These are phyloP conservation scores for Ogataea trehalophila DNA, from an alignment of 805 yeast species.

Conservation along the genomic window DNA sequence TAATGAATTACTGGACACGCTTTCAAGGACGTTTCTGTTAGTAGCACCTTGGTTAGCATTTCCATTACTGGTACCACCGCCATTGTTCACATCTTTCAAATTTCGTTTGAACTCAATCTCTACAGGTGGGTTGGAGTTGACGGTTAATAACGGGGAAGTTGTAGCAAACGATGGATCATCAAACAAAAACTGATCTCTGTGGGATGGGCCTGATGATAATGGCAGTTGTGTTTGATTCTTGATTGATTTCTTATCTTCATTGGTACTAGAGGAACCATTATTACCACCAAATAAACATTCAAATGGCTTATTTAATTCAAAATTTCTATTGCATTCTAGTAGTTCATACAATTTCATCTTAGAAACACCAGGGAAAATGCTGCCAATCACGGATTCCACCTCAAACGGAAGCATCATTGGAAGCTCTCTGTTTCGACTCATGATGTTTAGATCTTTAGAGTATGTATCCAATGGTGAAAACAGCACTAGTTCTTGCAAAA, in stretches of 20 bases:
- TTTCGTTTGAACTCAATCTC: slow-evolving; percentile 12
- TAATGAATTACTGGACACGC: slow-evolving; percentile 18
- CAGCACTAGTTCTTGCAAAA: slow-evolving; percentile 27
- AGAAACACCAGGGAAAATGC: slow-evolving; percentile 24
- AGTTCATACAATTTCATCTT: slow-evolving; percentile 22
- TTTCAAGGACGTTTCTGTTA: slow-evolving; percentile 10
- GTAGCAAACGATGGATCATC: slow-evolving; percentile 37
- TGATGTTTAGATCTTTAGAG: slow-evolving; percentile 1
- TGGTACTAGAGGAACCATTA: slow-evolving; percentile 1
- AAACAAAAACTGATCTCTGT: slow-evolving; percentile 18
- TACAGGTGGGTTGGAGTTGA: slow-evolving; percentile 14
- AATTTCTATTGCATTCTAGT: slow-evolving; percentile 14
- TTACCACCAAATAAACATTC: slow-evolving; percentile 23
- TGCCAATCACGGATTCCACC: slow-evolving; percentile 19
- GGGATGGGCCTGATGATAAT: not conserved
- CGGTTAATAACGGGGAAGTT: slow-evolving; percentile 25
- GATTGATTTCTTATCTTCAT: not conserved
- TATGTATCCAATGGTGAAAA: slow-evolving; percentile 19
- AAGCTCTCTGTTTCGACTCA: slow-evolving; percentile 15
- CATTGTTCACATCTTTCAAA: not conserved
- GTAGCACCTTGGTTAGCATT: not conserved
- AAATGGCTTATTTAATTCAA: slow-evolving; percentile 14
- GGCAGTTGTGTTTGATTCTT: not conserved
- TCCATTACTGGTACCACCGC: not conserved
- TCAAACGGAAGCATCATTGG: slow-evolving; percentile 17